Base-by-base conservation (phyloP, 148 eudicot species). In the Nepenthes gracilis region DNA sequence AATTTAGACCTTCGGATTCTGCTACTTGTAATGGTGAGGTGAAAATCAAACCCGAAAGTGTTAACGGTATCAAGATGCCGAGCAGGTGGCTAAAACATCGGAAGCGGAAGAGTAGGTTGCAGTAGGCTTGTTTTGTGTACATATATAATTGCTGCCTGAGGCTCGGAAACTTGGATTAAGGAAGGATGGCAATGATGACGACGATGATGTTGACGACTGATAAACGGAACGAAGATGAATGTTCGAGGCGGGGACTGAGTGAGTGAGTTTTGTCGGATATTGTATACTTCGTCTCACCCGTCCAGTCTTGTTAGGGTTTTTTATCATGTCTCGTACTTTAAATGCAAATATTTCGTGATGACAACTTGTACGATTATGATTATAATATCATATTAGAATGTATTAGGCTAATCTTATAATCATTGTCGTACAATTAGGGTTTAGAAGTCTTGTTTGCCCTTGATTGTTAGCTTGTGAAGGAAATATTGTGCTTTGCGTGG, bases 221-320 rank as follows among this genome's bases (percentile, higher is more conserved):
- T n/a, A 33, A 32, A 32, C 12, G 48, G 10, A 9, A 43, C 13
- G 36, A 34, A 14, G 15, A 43, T 15, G 50, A 47, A 45, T 61
- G 14, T 2, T 23, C 1, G 43, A 13, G 55, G 54, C 33, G 10
- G 72, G 62, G 69, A 64, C 77, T 64, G 68, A 61, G 82, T 81
- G 68, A 61, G 80, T 81, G 89, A 70, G 70, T 79, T 81, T 79
- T 79, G 82, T 54, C 74, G 68, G 77, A 47, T 72, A 12, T 37
- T 50, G 11, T 59, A 63, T 66, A 36, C 78, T 55, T 54, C 14
- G 67, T 67, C 67, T 65, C 57, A 51, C 55, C 38, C 36, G 23
- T 23, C 0, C 23, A 23, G 23, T 23, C 23, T 23, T 23, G 23
- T 23, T 23, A 23, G 23, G 23, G 23, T 23, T 23, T 23, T 23